phyloP scores from a whole-genome alignment of 225 moss, liverwort and hornwort genomes.

The Neckera pumila region DNA sequence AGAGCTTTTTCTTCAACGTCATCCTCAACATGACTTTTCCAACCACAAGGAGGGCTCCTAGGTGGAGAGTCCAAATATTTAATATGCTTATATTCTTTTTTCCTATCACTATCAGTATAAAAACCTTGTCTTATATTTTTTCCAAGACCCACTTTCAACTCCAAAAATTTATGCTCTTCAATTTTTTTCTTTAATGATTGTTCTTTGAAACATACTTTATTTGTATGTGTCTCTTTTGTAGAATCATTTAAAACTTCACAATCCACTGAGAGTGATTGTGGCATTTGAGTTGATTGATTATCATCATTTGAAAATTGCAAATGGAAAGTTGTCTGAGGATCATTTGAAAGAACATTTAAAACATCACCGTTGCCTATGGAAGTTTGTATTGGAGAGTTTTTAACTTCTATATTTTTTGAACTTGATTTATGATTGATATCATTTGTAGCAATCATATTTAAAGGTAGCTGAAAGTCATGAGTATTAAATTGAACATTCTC shows the following conservation, averaged over 20 bases:
- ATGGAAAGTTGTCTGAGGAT: neutral
- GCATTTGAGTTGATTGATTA: neutral
- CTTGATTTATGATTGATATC: neutral
- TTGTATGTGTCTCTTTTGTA: neutral
- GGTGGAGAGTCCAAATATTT: constrained; percentile 68
- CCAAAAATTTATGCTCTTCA: neutral
- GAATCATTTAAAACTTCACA: neutral
- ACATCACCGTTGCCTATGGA: neutral
- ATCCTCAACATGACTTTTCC: constrained; percentile 38
- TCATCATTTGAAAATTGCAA: neutral
- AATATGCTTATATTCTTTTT: constrained; percentile 47
- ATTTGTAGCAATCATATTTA: neutral
- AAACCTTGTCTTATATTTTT: constrained; percentile 20
- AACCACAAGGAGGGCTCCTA: constrained; percentile 79
- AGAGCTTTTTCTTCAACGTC: constrained; percentile 14
- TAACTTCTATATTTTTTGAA: too few species aligned
- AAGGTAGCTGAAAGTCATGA: neutral
- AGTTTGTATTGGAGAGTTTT: neutral
- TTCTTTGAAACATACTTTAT: constrained; percentile 3
- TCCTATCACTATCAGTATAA: constrained; percentile 3
- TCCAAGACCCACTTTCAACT: neutral
- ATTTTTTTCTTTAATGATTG: neutral
- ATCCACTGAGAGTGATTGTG: neutral
- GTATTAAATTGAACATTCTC: neutral
- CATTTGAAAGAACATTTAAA: neutral